Evolutionary conservation across 768 basidiomycete genomes (phyloP), one percentile per base, ranked within the genome.

Genomic region (Nevesoporus exiguus): DNA sequence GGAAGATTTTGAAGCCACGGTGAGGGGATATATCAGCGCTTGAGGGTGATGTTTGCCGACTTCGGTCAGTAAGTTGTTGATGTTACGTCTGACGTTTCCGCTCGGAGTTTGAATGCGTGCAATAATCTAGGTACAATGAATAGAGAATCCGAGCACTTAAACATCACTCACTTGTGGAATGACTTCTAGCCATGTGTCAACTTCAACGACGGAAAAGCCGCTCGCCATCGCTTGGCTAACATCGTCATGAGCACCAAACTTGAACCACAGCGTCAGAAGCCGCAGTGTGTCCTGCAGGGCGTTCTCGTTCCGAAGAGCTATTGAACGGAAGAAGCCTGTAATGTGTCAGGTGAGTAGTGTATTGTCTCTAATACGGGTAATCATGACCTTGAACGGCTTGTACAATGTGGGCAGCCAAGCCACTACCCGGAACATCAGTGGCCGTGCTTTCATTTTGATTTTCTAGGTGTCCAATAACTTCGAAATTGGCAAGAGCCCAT

Each of bases 111-210:
- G 95, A 61, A 99, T 96, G 15, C 97, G 88, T 37, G 97, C 97
- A 64, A 99, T 98, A 59, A 99, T 96, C 93, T 98, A 54, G 36
- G 34, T 10, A 31, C 8, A 24, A 21, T 50, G 36, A 39, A 52
- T 36, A 19, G 4, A 29, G 11, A 22, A 33, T 47, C 19, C 15
- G 9, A 48, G 43, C 17, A 21, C 24, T 10, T 7, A 15, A 27
- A 22, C 4, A 17, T 24, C 33, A 54, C 73, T 52, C 69, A 93
- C 95, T 81, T 98, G 96, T 44, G 97, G 97, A 51, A 98, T 93
- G 59, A 99, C 97, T 65, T 98, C 94, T 36, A 99, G 78, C 97
- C 97, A 99, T 0, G 95, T 98, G 66, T 99, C 94, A 48, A 99
- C 86, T 66, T 90, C 93, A 34, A 99, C 93, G 36, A 83, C 84